Percentiles rank a stretch among this genome's conserved stretches.
These are phyloP conservation scores for Exobasidium rhododendri DNA, from an alignment of 1,284 basidiomycete genomes.

Conservation along the genomic window DNA sequence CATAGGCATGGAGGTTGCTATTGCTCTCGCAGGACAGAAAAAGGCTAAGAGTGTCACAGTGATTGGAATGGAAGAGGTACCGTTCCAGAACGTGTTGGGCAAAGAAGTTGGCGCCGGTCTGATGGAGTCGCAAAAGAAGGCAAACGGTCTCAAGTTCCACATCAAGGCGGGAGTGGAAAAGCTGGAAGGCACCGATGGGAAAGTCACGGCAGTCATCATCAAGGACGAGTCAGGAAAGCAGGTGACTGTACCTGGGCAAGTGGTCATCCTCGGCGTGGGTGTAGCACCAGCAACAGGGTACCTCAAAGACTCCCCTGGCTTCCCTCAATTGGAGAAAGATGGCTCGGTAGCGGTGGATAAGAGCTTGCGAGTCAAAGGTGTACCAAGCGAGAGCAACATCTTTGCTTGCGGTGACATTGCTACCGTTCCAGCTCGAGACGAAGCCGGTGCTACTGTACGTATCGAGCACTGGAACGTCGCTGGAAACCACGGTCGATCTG, in stretches of 20 bases:
- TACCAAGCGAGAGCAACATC: constrained; percentile 60
- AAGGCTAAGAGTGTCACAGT: constrained; percentile 71
- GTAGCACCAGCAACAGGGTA: constrained; percentile 80
- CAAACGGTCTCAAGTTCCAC: constrained; percentile 75
- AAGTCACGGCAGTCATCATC: constrained; percentile 62
- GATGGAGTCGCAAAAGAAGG: constrained; percentile 65
- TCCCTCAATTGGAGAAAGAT: constrained; percentile 40
- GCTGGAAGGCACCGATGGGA: constrained; percentile 60
- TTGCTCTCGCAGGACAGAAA: constrained; percentile 64
- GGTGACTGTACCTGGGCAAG: constrained; percentile 67
- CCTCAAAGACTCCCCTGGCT: constrained; percentile 68
- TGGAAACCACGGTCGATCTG: constrained; percentile 78
- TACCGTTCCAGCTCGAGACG: constrained; percentile 62
- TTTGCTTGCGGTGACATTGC: constrained; percentile 91
- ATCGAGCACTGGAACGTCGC: constrained; percentile 94
- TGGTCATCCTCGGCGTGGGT: constrained; percentile 84
- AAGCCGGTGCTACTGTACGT: constrained; percentile 61
- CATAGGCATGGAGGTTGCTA: constrained; percentile 88
- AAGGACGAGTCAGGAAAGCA: constrained; percentile 61
- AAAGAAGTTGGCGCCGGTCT: constrained; percentile 74
- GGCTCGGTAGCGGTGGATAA: constrained; percentile 61
- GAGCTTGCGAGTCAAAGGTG: constrained; percentile 67
- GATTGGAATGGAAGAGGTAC: constrained; percentile 78
- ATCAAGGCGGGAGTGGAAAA: constrained; percentile 72
- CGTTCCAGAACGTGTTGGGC: constrained; percentile 78